A percentile compares a stretch with the other conserved stretches of the same genome.
Conservation (phyloP, 106 monocot genomes). For the Chionographis japonica region DNA sequence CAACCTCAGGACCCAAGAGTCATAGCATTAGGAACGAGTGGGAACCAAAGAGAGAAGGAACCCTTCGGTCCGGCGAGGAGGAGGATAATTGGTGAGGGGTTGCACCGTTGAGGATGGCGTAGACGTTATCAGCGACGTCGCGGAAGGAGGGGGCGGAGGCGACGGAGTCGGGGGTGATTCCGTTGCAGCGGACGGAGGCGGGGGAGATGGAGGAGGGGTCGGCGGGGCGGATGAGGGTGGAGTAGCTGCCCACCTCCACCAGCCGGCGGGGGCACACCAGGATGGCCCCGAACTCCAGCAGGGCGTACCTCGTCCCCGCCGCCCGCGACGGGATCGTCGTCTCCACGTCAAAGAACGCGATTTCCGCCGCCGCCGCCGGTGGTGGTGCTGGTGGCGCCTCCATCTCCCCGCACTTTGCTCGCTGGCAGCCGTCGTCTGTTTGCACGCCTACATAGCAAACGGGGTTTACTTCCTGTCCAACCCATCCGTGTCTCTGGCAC, state of each 20-base stretch:
- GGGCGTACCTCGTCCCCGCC: constrained; percentile 44
- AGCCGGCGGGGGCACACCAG: constrained; percentile 65
- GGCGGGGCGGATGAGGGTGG: constrained; percentile 69
- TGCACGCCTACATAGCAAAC: too few species aligned
- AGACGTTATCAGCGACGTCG: constrained; percentile 68
- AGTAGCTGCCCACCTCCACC: constrained; percentile 63
- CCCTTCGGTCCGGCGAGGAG: too few species aligned
- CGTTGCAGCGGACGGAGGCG: constrained; percentile 76
- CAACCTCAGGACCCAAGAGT: neutral
- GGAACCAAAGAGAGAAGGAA: neutral
- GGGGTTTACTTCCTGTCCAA: too few species aligned
- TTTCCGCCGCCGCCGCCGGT: constrained; percentile 22
- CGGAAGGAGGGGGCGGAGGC: constrained; percentile 55
- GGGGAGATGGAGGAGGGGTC: constrained; percentile 55
- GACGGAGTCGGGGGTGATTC: constrained; percentile 67
- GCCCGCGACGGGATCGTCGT: constrained; percentile 60
- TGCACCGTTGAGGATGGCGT: constrained; percentile 62
- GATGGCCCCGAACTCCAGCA: constrained; percentile 93
- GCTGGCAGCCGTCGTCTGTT: too few species aligned
- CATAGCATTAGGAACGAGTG: too few species aligned
- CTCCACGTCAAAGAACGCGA: constrained; percentile 97
- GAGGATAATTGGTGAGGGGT: neutral
- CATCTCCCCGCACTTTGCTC: neutral
- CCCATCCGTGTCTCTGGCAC: too few species aligned
- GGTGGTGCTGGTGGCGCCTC: neutral